These are phyloP conservation scores for Oryza punctata DNA, from an alignment of 176 grass and related monocot species.

Conservation along the genomic window DNA sequence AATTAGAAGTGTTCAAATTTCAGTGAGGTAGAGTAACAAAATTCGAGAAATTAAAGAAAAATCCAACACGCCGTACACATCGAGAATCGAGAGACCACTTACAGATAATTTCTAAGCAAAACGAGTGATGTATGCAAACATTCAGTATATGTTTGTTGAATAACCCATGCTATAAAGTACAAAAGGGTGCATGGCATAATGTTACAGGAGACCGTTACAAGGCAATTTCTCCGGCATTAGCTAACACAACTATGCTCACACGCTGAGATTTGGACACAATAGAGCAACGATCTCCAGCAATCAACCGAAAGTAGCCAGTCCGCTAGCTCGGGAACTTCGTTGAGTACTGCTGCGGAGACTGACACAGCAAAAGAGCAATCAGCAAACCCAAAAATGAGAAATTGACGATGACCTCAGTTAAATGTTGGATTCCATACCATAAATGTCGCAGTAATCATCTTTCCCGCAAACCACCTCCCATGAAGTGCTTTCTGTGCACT, in stretches of 20 bases:
- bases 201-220: constrained; percentile 17
- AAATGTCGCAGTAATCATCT: constrained; percentile 93
- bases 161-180: constrained; percentile 21
- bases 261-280: neutral
- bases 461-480: constrained; percentile 98
- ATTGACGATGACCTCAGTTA: neutral
- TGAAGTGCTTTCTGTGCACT: constrained; percentile 83
- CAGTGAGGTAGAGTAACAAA: too few species aligned
- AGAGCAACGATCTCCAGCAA: neutral
- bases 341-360: constrained; percentile 73
- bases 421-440: constrained; percentile 55
- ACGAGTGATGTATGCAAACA: neutral
- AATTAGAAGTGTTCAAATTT: too few species aligned
- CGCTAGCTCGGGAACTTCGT: constrained; percentile 67
- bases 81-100: too few species aligned
- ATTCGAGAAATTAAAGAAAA: too few species aligned
- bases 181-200: neutral
- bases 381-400: neutral
- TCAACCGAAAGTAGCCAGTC: neutral
- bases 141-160: neutral
- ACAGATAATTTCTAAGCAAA: too few species aligned
- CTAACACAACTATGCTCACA: neutral
- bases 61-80: neutral
- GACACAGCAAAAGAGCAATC: constrained; percentile 38
- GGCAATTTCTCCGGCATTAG: neutral